Evolutionary conservation across 2,329 filamentous ascomycete species (phyloP), one percentile per base, ranked within the genome.

Genomic region (Phaeosphaeria sp.): DNA sequence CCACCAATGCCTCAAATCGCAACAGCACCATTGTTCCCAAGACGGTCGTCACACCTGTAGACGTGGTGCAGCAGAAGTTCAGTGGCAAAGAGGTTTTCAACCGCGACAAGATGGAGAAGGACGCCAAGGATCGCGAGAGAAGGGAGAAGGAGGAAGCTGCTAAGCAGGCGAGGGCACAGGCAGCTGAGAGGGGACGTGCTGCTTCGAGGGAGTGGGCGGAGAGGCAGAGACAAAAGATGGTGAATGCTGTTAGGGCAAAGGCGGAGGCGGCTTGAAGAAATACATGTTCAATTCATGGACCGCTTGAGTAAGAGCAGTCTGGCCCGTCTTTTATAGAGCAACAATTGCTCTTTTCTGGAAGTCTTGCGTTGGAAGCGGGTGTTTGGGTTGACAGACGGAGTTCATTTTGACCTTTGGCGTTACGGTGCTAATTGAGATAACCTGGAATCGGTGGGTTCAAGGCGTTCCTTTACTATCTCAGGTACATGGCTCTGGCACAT

Each of bases 121-220:
- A 77, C 48, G 69, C 72, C 1, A 68, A 72, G 10, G 80, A 81
- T 54, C 69, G 71, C 50, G 76, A 79, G 60, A 74, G 78, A 54
- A 72, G 63, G 17, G 80, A 79, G 50, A 83, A 82, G 60, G 81
- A 83, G 58, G 81, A 82, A 17, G 80, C 80, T 2, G 79, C 80
- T 0, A 80, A 78, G 68, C 76, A 74, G 59, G 81, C 81, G 21
- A 70, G 81, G 30, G 77, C 75, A 1, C 78, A 78, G 27, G 81
- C 81, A 6, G 78, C 81, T 0, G 81, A 82, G 68, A 63, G 80
- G 4, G 77, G 80, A 0, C 66, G 81, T 17, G 73, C 75, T 42
- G 72, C 77, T 39, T 80, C 77, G 64, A 63, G 81, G 11, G 80
- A 82, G 66, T 84, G 81, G 81, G 81, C 81, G 4, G 80, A 81